phyloP scores from a whole-genome alignment of 1,284 basidiomycete species.

The Puccinia triticina region DNA sequence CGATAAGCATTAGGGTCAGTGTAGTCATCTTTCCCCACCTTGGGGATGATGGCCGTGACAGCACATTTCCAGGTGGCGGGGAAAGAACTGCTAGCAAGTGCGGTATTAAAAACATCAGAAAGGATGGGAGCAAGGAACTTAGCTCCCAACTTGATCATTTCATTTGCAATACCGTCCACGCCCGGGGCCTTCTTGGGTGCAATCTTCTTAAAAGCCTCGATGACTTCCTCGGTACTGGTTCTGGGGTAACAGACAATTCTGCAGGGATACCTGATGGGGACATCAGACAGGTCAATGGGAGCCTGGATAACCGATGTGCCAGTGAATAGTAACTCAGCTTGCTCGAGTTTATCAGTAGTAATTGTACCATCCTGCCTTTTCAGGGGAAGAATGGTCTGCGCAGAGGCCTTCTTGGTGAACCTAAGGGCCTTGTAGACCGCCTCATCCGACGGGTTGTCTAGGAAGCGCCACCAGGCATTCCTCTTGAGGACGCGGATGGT shows the following conservation, averaged over 20 bases:
- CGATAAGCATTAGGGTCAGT: slow-evolving; percentile 8
- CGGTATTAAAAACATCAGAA: neutral
- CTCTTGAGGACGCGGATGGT: neutral
- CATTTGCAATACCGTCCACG: slow-evolving; percentile 5
- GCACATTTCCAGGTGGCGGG: neutral
- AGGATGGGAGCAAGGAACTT: neutral
- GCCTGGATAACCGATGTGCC: neutral
- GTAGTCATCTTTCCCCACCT: slow-evolving; percentile 13
- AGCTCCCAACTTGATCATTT: neutral
- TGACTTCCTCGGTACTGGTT: neutral
- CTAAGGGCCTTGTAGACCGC: neutral
- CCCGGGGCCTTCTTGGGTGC: slow-evolving; percentile 6
- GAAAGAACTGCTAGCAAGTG: neutral
- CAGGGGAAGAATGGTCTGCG: neutral
- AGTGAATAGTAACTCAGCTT: slow-evolving; percentile 3
- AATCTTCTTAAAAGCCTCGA: neutral
- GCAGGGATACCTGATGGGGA: no score
- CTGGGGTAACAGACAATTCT: neutral
- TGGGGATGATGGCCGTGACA: neutral
- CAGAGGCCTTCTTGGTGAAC: neutral
- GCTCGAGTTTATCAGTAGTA: neutral
- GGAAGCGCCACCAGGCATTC: neutral
- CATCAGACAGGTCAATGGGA: neutral
- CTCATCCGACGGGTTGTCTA: neutral
- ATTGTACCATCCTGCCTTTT: neutral